A percentile compares a stretch with the other conserved stretches of the same genome.
Evolutionary conservation across 2,329 filamentous ascomycete genomes (phyloP).

Genomic region (Cladosporium sp.): DNA sequence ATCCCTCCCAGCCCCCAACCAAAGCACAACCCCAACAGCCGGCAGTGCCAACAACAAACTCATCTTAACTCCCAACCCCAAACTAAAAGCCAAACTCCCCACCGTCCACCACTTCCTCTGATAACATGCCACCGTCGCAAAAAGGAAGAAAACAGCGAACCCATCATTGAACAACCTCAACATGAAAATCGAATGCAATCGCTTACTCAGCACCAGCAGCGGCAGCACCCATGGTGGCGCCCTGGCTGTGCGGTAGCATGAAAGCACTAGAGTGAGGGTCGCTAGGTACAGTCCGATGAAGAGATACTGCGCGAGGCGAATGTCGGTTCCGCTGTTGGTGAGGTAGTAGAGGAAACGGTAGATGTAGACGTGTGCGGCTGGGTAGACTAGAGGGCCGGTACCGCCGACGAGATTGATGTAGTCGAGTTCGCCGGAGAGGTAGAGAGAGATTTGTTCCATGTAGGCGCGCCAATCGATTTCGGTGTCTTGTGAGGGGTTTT

Average conservation of each 20-base stretch:
- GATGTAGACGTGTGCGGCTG: constrained; percentile 88
- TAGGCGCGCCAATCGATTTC: constrained; percentile 98
- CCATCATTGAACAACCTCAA: constrained; percentile 95
- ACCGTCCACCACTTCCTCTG: constrained; percentile 73
- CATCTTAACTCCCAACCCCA: constrained; percentile 94
- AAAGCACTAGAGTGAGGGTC: constrained; percentile 74
- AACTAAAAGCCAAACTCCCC: constrained; percentile 71
- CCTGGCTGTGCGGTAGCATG: constrained; percentile 74
- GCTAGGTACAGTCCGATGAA: constrained; percentile 79
- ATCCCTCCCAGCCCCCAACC: constrained; percentile 69
- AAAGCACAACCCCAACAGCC: constrained; percentile 72
- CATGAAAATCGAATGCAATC: constrained; percentile 90
- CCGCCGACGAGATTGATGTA: constrained; percentile 82
- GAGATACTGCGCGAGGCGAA: constrained; percentile 76
- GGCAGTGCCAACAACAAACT: constrained; percentile 79
- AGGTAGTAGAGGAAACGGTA: constrained; percentile 78
- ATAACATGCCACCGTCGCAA: constrained; percentile 74
- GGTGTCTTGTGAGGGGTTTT: constrained; percentile 62
- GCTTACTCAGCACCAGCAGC: constrained; percentile 83
- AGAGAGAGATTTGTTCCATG: constrained; percentile 87
- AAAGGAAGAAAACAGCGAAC: constrained; percentile 81
- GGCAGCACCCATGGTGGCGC: constrained; percentile 86
- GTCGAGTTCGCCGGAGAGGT: constrained; percentile 79
- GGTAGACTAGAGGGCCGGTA: constrained; percentile 93
- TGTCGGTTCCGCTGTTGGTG: constrained; percentile 74